Conservation (phyloP, 768 basidiomycete species). For the Lentinula aciculospora region DNA sequence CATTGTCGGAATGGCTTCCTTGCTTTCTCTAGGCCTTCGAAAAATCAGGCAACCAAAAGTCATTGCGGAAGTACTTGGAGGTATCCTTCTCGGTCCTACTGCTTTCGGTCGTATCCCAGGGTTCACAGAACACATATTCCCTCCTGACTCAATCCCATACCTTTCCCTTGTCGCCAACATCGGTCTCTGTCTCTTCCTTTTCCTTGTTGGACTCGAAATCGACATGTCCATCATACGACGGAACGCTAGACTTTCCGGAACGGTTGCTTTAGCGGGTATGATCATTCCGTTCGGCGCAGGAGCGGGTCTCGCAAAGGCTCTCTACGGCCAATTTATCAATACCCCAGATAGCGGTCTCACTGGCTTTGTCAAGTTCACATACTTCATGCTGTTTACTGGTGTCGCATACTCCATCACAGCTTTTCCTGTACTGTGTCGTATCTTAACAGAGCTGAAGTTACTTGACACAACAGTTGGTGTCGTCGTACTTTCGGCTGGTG, state of each 20-base stretch:
- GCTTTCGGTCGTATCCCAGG: conserved; percentile 76
- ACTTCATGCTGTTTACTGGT: conserved; percentile 93
- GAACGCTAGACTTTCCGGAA: conserved; percentile 60
- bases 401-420: conserved; percentile 89
- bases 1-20: conserved; percentile 75
- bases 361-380: conserved; percentile 56
- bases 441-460: conserved; percentile 86
- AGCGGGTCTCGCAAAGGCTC: conserved; percentile 50
- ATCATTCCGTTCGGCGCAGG: conserved; percentile 85
- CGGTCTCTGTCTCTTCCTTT: conserved; percentile 83
- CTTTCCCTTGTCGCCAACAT: conserved; percentile 87
- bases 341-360: not conserved
- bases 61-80: conserved; percentile 56
- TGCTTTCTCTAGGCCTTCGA: conserved; percentile 67
- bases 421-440: conserved; percentile 81
- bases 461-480: conserved; percentile 91
- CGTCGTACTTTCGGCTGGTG: conserved; percentile 88
- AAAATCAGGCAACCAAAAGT: conserved; percentile 74
- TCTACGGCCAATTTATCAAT: conserved; percentile 75
- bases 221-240: conserved; percentile 75
- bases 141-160: conserved; percentile 61
- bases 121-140: conserved; percentile 86
- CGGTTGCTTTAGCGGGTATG: conserved; percentile 82
- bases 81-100: conserved; percentile 75
- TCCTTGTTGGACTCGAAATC: conserved; percentile 91